Conservation (phyloP, 108 stramenopile genomes). For the Aurantiochytrium sp. region DNA sequence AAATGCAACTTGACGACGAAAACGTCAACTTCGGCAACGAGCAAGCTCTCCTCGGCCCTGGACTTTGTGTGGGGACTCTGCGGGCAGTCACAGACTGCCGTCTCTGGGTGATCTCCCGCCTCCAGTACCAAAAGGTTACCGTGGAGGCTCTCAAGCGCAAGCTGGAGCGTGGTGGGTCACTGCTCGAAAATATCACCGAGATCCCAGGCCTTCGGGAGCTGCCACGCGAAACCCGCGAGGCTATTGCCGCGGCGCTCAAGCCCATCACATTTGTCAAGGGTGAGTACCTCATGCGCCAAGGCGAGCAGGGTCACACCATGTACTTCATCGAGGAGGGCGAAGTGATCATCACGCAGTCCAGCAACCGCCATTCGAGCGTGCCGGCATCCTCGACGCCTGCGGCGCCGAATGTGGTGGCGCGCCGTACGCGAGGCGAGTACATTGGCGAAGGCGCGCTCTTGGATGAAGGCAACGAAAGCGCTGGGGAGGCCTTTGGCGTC, state of each 20-base stretch:
- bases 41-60: not conserved
- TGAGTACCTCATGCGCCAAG: constrained; percentile 12
- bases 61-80: not conserved
- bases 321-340: constrained; percentile 15
- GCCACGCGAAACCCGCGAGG: not conserved
- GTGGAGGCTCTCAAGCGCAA: constrained; percentile 9
- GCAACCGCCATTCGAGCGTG: not conserved
- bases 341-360: not conserved
- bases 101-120: not conserved
- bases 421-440: not conserved
- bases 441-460: constrained; percentile 16
- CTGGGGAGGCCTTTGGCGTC: not conserved
- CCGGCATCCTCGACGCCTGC: not conserved
- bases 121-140: constrained; percentile 14
- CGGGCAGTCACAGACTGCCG: not conserved
- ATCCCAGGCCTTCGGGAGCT: not conserved
- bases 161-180: not conserved
- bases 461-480: not conserved
- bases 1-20: not conserved
- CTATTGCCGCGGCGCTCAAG: not conserved
- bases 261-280: constrained; percentile 6
- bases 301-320: constrained; percentile 17
- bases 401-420: not conserved
- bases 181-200: constrained; percentile 14
- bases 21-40: not conserved